Percentiles rank a stretch among this genome's conserved stretches.
Evolutionary conservation across 1,284 basidiomycete genomes (phyloP).

Genomic region (Ganoderma leucocontextum): DNA sequence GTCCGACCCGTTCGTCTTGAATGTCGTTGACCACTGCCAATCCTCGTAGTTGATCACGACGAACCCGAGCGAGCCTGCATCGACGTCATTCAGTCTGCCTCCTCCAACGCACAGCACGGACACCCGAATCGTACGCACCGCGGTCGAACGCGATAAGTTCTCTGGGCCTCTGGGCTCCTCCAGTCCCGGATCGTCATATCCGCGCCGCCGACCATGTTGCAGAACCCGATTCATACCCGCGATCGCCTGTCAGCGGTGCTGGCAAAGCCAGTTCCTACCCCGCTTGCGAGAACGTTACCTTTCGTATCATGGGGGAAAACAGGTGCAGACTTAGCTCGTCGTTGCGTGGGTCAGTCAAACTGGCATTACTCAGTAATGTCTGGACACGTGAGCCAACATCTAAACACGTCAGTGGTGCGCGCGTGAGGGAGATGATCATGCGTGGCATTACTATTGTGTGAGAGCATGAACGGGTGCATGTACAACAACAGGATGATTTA

Average conservation of each 20-base stretch:
- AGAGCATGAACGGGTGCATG: no score
- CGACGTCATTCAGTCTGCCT: no score
- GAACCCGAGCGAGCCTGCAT: conserved; percentile 59
- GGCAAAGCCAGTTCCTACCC: conserved; percentile 68
- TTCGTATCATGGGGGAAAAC: no score
- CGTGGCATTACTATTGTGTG: no score
- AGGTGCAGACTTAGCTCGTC: no score
- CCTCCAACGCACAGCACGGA: not conserved
- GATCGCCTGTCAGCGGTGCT: conserved; percentile 68
- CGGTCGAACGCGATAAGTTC: conserved; percentile 72
- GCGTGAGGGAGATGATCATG: no score
- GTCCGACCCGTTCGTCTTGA: conserved; percentile 65
- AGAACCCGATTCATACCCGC: conserved; percentile 71
- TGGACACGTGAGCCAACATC: no score
- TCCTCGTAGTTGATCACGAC: conserved; percentile 73
- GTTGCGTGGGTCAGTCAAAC: no score
- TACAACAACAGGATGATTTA: no score
- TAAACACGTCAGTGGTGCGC: no score
- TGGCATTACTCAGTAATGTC: no score
- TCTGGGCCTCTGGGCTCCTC: conserved; percentile 60
- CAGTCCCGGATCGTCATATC: conserved; percentile 62
- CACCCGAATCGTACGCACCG: conserved; percentile 45
- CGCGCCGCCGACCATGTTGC: conserved; percentile 62
- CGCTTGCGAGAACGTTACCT: no score
- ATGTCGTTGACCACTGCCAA: conserved; percentile 59